Percentiles rank a stretch among this genome's conserved stretches.
phyloP scores from a whole-genome alignment of 352 stramenopile species.

The Phytopythium ostracodes region DNA sequence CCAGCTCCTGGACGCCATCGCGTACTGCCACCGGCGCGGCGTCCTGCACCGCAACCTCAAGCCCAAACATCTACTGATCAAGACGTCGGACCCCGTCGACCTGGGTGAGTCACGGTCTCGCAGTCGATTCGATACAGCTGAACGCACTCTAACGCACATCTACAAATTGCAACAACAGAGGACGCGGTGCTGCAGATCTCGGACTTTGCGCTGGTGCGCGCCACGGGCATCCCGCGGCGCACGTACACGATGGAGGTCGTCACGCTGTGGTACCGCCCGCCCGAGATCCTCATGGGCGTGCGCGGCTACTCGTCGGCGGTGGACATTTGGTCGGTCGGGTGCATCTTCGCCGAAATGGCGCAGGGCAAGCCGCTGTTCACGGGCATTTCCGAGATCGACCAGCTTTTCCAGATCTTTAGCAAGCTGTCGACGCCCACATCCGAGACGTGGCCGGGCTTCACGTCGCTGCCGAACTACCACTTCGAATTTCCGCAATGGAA shows the following conservation, averaged over 20 bases:
- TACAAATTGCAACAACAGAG: constrained; percentile 15
- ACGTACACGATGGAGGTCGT: constrained; percentile 91
- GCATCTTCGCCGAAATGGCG: constrained; percentile 98
- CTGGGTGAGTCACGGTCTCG: constrained; percentile 35
- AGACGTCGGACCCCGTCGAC: constrained; percentile 52
- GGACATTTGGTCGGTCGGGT: constrained; percentile 94
- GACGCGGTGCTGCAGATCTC: constrained; percentile 79
- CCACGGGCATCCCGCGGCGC: constrained; percentile 79
- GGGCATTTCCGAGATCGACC: constrained; percentile 77
- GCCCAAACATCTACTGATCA: constrained; percentile 87
- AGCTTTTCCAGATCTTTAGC: constrained; percentile 87
- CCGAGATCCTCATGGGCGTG: constrained; percentile 88
- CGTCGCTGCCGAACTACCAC: constrained; percentile 95
- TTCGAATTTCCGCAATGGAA: constrained; percentile 88
- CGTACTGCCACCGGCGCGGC: constrained; percentile 84
- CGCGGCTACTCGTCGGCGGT: constrained; percentile 82
- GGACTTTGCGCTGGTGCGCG: constrained; percentile 87
- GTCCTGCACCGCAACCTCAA: constrained; percentile 91
- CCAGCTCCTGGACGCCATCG: constrained; percentile 84
- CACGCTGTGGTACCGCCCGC: constrained; percentile 89
- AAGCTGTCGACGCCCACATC: constrained; percentile 97
- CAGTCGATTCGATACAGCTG: background rate
- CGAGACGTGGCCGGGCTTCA: constrained; percentile 95
- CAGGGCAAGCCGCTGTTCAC: constrained; percentile 81
- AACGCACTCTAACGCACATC: constrained; percentile 1